Conservation (phyloP, 768 basidiomycete genomes). For the Mycena amicta region DNA sequence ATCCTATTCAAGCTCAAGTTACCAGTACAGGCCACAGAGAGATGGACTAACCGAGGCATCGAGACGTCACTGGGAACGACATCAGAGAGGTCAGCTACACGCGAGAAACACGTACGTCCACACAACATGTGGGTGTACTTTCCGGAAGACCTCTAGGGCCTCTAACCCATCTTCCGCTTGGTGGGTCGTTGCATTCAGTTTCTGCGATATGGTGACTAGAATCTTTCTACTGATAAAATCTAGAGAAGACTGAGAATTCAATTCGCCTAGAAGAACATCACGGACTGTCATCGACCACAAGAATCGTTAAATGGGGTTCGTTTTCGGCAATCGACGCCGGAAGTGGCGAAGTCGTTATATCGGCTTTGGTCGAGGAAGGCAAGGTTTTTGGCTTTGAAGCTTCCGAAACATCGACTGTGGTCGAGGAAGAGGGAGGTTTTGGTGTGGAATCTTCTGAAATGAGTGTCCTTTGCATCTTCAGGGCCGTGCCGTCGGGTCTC, state of each 20-base stretch:
- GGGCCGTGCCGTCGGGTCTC: background rate
- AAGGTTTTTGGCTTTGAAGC: too few species aligned
- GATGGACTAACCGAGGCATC: constrained; percentile 15
- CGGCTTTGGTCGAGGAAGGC: too few species aligned
- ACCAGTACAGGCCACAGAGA: background rate
- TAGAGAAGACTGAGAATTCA: background rate
- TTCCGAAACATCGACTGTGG: too few species aligned
- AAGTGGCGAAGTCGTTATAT: too few species aligned
- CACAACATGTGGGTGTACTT: constrained; percentile 15
- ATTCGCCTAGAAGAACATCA: background rate
- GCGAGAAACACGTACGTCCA: too few species aligned
- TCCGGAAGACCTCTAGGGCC: constrained; percentile 11
- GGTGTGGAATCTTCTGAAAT: background rate
- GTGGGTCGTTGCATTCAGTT: constrained; percentile 6
- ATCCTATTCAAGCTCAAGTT: constrained; percentile 4
- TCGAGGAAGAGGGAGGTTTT: background rate
- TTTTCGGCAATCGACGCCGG: background rate
- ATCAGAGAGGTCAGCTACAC: too few species aligned
- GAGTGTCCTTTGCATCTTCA: background rate
- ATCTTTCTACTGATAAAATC: constrained; percentile 16
- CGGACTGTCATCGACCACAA: constrained; percentile 18
- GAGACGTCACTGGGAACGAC: too few species aligned
- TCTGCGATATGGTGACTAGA: constrained; percentile 9
- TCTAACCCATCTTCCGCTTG: constrained; percentile 13
- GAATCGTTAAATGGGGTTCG: constrained; percentile 6